Conservation (phyloP, 2,329 filamentous ascomycete species). For the Pseudogymnoascus sp. region DNA sequence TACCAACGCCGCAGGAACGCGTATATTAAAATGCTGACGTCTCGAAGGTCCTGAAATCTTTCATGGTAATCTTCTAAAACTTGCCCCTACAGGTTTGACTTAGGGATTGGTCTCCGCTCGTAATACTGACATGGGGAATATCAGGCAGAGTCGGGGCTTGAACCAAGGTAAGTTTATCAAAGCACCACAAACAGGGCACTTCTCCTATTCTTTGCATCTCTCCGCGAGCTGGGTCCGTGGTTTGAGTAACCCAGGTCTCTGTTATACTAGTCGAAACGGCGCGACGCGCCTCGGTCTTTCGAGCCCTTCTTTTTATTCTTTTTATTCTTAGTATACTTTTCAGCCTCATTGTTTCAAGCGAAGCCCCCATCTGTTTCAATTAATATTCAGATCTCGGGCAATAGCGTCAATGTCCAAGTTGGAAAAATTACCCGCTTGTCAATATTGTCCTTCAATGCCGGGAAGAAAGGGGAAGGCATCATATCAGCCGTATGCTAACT, state of each 20-base stretch:
- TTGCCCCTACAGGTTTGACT: neutral
- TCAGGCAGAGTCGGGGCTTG: slow-evolving; percentile 65
- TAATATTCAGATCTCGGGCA: neutral
- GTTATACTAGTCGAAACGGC: neutral
- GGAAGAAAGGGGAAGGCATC: neutral
- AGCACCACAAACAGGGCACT: neutral
- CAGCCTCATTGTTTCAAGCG: slow-evolving; percentile 9
- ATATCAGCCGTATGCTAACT: neutral
- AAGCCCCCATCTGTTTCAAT: neutral
- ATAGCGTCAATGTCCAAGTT: neutral
- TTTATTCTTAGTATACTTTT: slow-evolving; percentile 2
- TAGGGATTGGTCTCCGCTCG: neutral
- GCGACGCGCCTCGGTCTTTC: neutral
- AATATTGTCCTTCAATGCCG: neutral
- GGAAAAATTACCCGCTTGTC: neutral
- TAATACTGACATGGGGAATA: neutral
- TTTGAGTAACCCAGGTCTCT: neutral
- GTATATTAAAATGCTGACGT: slow-evolving; percentile 13
- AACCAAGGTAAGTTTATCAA: slow-evolving; percentile 61
- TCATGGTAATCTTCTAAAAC: slow-evolving; percentile 45
- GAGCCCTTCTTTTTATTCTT: neutral
- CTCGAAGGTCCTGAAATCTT: slow-evolving; percentile 71
- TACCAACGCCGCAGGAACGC: neutral
- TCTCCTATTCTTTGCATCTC: neutral
- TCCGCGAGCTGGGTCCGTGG: neutral